Evolutionary conservation across 768 basidiomycete species (phyloP).

Genomic region (Psilocybe azurescens): DNA sequence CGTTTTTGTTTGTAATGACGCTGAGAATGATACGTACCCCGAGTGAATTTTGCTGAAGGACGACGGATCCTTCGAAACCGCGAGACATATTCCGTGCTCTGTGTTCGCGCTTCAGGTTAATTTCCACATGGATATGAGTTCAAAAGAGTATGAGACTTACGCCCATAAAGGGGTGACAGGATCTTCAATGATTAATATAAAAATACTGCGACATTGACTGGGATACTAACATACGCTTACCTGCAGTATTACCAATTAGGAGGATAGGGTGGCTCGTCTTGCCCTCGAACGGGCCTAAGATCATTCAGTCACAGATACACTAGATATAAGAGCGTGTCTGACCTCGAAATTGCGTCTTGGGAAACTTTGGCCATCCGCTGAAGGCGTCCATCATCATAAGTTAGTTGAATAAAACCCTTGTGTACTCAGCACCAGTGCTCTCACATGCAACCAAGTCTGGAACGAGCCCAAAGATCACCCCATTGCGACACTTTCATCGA

Average conservation of each 20-base stretch:
- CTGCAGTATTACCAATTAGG: constrained; percentile 45
- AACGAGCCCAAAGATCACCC: constrained; percentile 35
- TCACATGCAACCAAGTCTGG: constrained; percentile 36
- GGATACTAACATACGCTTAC: constrained; percentile 17
- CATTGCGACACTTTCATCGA: constrained; percentile 32
- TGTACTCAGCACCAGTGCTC: no score
- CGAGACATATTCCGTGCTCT: constrained; percentile 45
- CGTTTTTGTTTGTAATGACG: background rate
- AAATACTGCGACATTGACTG: background rate
- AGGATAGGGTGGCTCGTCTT: constrained; percentile 48
- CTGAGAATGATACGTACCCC: constrained; percentile 34
- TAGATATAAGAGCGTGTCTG: background rate
- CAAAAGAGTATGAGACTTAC: constrained; percentile 19
- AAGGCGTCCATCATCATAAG: background rate
- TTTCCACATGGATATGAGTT: background rate
- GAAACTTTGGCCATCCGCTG: constrained; percentile 9
- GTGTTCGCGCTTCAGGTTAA: background rate
- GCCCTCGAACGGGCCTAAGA: constrained; percentile 36
- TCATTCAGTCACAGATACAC: background rate
- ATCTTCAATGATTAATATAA: constrained; percentile 20
- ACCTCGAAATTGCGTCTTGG: constrained; percentile 12
- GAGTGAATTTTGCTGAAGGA: constrained; percentile 46
- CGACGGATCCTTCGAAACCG: constrained; percentile 42
- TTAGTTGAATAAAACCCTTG: constrained; percentile 4
- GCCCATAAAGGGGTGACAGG: constrained; percentile 35